Evolutionary conservation across 2,329 filamentous ascomycete genomes (phyloP).

Genomic region (Leptographium galeiforme): DNA sequence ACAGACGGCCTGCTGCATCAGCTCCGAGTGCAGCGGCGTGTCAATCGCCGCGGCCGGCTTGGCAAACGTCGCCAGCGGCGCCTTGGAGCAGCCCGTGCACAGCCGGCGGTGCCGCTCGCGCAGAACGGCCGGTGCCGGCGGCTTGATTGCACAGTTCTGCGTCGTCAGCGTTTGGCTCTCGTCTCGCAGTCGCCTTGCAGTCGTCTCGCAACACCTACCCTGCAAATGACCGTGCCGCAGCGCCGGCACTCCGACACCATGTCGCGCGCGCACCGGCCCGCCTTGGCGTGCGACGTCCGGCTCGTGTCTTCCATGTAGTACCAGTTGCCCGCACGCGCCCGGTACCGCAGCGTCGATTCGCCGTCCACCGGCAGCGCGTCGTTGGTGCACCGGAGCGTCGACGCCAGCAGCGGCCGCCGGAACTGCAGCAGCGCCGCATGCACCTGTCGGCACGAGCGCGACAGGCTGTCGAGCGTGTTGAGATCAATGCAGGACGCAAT

Average conservation of each 20-base stretch:
- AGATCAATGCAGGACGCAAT: slow-evolving; percentile 71
- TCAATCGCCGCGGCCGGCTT: slow-evolving; percentile 29
- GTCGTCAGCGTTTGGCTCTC: background rate
- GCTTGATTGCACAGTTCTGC: slow-evolving; percentile 84
- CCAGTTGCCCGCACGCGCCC: slow-evolving; percentile 44
- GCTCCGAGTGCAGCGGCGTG: slow-evolving; percentile 34
- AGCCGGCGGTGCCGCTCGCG: slow-evolving; percentile 68
- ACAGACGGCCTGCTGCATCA: slow-evolving; percentile 44
- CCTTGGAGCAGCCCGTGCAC: slow-evolving; percentile 60
- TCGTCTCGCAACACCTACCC: slow-evolving; percentile 37
- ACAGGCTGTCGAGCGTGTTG: slow-evolving; percentile 73
- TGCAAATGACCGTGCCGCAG: slow-evolving; percentile 66
- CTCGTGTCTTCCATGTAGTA: slow-evolving; percentile 43
- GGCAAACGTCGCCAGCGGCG: slow-evolving; percentile 47
- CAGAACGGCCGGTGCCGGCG: slow-evolving; percentile 53
- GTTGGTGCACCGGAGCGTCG: slow-evolving; percentile 69
- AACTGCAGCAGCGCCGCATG: slow-evolving; percentile 68
- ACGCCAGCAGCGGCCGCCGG: slow-evolving; percentile 55
- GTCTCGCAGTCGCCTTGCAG: too few relatives aligned
- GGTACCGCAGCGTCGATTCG: slow-evolving; percentile 43
- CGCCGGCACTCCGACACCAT: slow-evolving; percentile 73
- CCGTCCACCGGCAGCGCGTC: slow-evolving; percentile 44
- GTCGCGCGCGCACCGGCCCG: slow-evolving; percentile 71
- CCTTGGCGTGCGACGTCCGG: slow-evolving; percentile 45
- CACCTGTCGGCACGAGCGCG: slow-evolving; percentile 68